Evolutionary conservation across 208 protist species (phyloP).

Genomic region (Crithidia expoeki): DNA sequence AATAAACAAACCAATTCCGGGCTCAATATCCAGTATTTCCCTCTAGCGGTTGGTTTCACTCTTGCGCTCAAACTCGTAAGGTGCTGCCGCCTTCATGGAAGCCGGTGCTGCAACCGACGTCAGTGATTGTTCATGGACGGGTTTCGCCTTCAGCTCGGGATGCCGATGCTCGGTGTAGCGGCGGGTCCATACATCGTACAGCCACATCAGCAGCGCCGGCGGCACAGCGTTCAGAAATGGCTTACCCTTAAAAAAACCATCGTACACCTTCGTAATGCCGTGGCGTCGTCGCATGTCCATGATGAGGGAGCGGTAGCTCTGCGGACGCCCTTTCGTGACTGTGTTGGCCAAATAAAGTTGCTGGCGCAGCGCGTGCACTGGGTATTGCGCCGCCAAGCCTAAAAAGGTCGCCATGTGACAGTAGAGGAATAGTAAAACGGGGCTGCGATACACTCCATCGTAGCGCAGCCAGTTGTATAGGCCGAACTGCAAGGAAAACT

Average conservation of each 20-base stretch:
- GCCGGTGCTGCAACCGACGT: constrained; percentile 31
- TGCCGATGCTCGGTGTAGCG: constrained; percentile 74
- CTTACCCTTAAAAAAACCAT: constrained; percentile 77
- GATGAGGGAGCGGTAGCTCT: constrained; percentile 68
- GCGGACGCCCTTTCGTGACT: constrained; percentile 23
- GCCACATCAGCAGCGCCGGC: constrained; percentile 63
- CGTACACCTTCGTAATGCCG: constrained; percentile 81
- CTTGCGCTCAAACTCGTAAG: constrained; percentile 64
- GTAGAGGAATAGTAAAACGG: constrained; percentile 72
- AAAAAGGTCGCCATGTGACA: constrained; percentile 64
- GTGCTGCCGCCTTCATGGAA: constrained; percentile 28
- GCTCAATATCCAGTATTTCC: too few species aligned
- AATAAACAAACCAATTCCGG: too few species aligned
- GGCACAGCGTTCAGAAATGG: constrained; percentile 75
- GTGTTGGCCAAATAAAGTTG: constrained; percentile 66
- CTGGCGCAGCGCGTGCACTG: constrained; percentile 64
- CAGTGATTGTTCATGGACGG: constrained; percentile 55
- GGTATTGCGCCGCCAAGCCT: constrained; percentile 65
- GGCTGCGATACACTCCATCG: constrained; percentile 70
- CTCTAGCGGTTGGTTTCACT: too few species aligned
- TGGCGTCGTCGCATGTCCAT: constrained; percentile 60
- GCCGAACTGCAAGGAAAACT: constrained; percentile 71
- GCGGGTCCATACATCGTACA: constrained; percentile 65
- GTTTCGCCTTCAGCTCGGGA: constrained; percentile 41
- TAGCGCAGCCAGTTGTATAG: constrained; percentile 79